Percentiles rank a stretch among this genome's conserved stretches.
These are phyloP conservation scores for Theileria parva DNA, from an alignment of 169 alveolate genomes.

Conservation along the genomic window DNA sequence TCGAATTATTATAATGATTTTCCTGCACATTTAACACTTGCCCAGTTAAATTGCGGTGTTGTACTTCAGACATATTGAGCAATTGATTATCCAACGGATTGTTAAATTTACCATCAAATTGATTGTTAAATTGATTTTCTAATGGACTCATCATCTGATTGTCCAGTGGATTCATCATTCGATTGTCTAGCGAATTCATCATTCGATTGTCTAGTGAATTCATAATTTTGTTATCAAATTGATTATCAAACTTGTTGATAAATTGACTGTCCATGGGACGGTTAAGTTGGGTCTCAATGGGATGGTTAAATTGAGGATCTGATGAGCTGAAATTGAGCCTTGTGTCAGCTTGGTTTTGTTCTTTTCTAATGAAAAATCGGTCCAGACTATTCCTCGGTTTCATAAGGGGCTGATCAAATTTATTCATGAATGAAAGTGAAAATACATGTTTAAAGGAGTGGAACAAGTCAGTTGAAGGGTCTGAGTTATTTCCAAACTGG, in stretches of 20 bases:
- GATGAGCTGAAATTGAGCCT: not conserved
- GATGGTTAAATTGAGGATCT: not conserved
- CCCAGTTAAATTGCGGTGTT: not conserved
- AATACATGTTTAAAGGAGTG: conserved; percentile 51
- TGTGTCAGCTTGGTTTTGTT: not conserved
- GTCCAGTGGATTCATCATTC: not conserved
- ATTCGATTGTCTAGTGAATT: not conserved
- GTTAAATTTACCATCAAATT: no score
- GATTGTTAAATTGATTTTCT: not conserved
- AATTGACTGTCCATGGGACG: not conserved
- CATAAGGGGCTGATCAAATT: not conserved
- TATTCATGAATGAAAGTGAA: conserved; percentile 20
- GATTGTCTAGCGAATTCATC: not conserved
- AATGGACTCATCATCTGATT: not conserved
- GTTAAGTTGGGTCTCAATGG: not conserved
- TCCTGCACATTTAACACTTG: not conserved
- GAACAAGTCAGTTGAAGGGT: conserved; percentile 46
- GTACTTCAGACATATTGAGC: not conserved
- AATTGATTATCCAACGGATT: not conserved
- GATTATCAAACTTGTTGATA: not conserved
- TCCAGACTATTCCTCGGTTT: not conserved
- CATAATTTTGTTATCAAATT: no score
- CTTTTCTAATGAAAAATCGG: not conserved
- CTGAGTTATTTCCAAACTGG: conserved; percentile 58
- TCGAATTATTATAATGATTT: not conserved